Evolutionary conservation across 2,329 filamentous ascomycete genomes (phyloP), one percentile per base, ranked within the genome.

Genomic region (Capronia americana): DNA sequence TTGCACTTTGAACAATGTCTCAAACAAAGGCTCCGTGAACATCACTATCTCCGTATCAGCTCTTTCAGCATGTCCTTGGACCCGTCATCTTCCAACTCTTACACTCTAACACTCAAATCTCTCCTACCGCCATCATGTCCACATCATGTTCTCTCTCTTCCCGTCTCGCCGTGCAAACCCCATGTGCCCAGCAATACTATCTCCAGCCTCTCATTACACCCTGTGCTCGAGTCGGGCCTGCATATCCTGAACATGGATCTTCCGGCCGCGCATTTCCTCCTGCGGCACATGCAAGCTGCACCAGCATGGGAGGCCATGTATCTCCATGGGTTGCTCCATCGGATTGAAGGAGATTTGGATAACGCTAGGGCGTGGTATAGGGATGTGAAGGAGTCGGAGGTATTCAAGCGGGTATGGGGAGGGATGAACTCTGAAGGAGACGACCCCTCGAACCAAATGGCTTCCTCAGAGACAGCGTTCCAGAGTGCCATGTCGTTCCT

Each of bases 191-290:
- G 41, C 30, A 26, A 57, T 23, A n/a, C 34, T 12, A 69, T 69
- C 23, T 64, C 66, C 14, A 55, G 50, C 20, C 74, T 81, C 4
- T 72, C 71, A 8, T 70, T 82, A 1, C 82, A 85, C 68, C 82
- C 83, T 7, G 78, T 80, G 14, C 74, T 86, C 44, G 84, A 86
- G 77, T 76, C 82, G 10, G 74, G 81, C 0, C 77, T 86, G 3
- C 84, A 86, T 72, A 77, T 86, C 61, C 75, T 85, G 32, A 86
- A 86, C 71, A 74, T 76, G 67, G 83, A 86, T 72, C 75, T 85
- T 0, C 75, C 82, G 4, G 78, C 76, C 23, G 83, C 83, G 0
- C 83, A 86, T 73, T 85, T 86, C 72, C 77, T 85, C 1, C 77
- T 83, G 26, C 78, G 83, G 1, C 81, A 86, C 69, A 84, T 85